A percentile compares a stretch with the other conserved stretches of the same genome.
phyloP scores from a whole-genome alignment of 352 stramenopile genomes.

The Phytophthora idaei region DNA sequence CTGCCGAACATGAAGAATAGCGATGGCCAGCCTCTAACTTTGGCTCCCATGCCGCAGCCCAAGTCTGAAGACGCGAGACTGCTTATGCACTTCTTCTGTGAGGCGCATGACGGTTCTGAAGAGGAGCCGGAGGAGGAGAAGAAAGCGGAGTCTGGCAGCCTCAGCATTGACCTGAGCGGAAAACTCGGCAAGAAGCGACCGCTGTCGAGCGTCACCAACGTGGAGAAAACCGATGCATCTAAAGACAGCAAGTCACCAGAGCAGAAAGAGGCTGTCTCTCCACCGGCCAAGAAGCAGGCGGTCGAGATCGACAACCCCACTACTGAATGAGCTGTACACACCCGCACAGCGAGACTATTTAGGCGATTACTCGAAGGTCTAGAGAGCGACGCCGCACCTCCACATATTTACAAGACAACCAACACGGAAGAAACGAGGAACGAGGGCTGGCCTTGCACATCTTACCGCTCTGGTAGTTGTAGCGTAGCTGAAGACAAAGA shows the following conservation, averaged over 20 bases:
- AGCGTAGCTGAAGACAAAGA: constrained; percentile 37
- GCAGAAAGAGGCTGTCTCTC: constrained; percentile 17
- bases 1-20: constrained; percentile 33
- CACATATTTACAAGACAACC: constrained; percentile 42
- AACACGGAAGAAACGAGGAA: constrained; percentile 25
- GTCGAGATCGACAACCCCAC: constrained; percentile 49
- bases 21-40: constrained; percentile 11
- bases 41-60: constrained; percentile 29
- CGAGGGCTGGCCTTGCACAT: constrained; percentile 19
- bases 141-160: constrained; percentile 15
- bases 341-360: constrained; percentile 42
- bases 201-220: constrained; percentile 35
- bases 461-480: constrained; percentile 37
- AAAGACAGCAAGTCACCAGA: constrained; percentile 16
- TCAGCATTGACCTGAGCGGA: constrained; percentile 37
- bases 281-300: constrained; percentile 50
- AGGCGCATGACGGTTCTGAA: constrained; percentile 54
- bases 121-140: constrained; percentile 26
- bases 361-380: constrained; percentile 33
- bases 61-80: constrained; percentile 79
- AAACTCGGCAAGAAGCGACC: constrained; percentile 71
- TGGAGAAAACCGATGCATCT: constrained; percentile 6
- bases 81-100: constrained; percentile 78
- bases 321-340: constrained; percentile 38
- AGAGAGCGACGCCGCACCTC: constrained; percentile 30